Base-by-base conservation (phyloP, 306 rosid species). In the Canavalia gladiata region DNA sequence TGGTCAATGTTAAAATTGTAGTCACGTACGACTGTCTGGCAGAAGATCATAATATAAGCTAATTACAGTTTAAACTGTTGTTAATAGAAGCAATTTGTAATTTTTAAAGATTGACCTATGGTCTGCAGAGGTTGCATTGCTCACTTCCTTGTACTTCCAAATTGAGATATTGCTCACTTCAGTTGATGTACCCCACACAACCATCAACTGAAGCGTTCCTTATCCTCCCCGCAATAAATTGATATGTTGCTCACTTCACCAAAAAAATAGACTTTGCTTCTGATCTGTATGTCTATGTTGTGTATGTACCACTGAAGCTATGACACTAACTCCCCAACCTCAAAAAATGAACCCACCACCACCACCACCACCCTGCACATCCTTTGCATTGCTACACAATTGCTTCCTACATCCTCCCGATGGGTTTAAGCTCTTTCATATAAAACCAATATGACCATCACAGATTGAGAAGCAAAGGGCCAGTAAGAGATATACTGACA, bases 271-370 rank as follows among this genome's bases (percentile, higher is more conserved):
- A 86, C 82, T 33, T 86, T 79, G 89, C 93, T 84, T 81, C 86
- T 86, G 86, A 69, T 42, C 35, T 42, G n/a, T 66, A 33, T 25
- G 25, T 13, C 55, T 11, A 29, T 46, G 42, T 74, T 45, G 47
- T 57, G 75, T 80, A 45, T 57, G 75, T 80, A 64, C 4, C 81
- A 65, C 55, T 65, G 50, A 72, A 76, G 57, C 81, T 52, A 76
- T 88, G 97, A 93, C 76, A 84, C 84, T 79, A 93, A 91, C 97
- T 72, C 77, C 82, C 78, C 92, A 92, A 88, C 98, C 84, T 87
- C 88, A 37, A n/a, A 80, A 82, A 82, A 84, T 8, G 66, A 84
- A 83, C 95, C 34, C 79, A 28, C 85, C 90, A 90, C 86, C 89
- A 56, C 85, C 75, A 80, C 89, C 86, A 74, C 91, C 81, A 66